phyloP scores from a whole-genome alignment of 1,139 yeast genomes.

The Saccharomyces hybrid region DNA sequence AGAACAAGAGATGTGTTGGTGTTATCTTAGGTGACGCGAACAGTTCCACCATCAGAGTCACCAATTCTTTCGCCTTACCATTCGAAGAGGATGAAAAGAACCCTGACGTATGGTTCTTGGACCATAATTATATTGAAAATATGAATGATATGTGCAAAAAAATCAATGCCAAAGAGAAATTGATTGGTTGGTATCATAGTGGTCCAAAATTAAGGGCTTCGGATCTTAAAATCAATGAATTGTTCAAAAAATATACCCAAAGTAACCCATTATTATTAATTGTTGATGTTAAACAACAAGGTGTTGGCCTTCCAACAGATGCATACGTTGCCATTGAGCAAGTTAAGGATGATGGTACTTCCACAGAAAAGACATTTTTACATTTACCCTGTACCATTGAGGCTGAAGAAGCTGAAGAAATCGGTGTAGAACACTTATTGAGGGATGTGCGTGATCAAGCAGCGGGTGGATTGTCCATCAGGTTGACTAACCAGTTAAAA shows the following conservation, averaged over 20 bases:
- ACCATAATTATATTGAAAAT: conserved; percentile 90
- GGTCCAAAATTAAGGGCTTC: conserved; percentile 89
- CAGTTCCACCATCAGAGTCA: conserved; percentile 51
- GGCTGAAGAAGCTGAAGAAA: conserved; percentile 99
- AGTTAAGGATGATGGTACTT: conserved; percentile 92
- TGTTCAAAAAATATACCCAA: conserved; percentile 74
- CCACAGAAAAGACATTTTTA: conserved; percentile 85
- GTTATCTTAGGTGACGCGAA: conserved; percentile 81
- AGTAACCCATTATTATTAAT: conserved; percentile 66
- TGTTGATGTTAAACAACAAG: conserved; percentile 83
- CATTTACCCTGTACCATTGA: conserved; percentile 90
- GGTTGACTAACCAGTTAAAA: conserved; percentile 81
- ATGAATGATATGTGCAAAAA: conserved; percentile 98
- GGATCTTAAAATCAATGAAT: conserved; percentile 84
- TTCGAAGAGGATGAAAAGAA: conserved; percentile 95
- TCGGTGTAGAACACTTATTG: conserved; percentile 93
- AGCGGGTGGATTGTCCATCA: conserved; percentile 82
- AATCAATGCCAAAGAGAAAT: conserved; percentile 91
- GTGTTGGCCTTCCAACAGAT: conserved; percentile 87
- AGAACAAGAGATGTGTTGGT: conserved; percentile 84
- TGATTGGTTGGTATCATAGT: conserved; percentile 98
- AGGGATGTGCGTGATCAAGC: conserved; percentile 96
- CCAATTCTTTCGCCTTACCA: conserved; percentile 82
- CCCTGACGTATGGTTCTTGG: conserved; percentile 94
- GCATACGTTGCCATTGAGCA: conserved; percentile 94